Percentiles rank a stretch among this genome's conserved stretches.
These are phyloP conservation scores for Auriscalpium microsporum DNA, from an alignment of 768 basidiomycete species.

Conservation along the genomic window DNA sequence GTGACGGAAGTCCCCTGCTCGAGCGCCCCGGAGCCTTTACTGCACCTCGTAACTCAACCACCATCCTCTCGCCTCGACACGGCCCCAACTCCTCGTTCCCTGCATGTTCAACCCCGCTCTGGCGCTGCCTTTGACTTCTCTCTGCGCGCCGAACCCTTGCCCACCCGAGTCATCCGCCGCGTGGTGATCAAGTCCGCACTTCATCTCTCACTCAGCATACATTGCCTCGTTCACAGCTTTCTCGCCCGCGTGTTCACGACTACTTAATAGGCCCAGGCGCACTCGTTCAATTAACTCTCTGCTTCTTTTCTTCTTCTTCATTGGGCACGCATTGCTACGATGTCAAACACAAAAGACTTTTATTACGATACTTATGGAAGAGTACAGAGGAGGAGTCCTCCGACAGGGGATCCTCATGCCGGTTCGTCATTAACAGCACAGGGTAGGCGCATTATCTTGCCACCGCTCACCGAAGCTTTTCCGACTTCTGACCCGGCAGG, in stretches of 20 bases:
- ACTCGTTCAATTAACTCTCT: constrained; percentile 12
- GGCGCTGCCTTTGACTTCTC: not conserved
- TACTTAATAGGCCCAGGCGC: constrained; percentile 12
- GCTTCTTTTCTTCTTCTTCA: constrained; percentile 13
- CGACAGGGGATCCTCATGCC: constrained; percentile 11
- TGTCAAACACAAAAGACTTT: constrained; percentile 7
- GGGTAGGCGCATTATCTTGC: constrained; percentile 14
- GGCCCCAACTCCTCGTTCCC: constrained; percentile 3
- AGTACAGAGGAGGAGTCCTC: constrained; percentile 4
- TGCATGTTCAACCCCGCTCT: constrained; percentile 4
- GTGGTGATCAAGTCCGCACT: constrained; percentile 1
- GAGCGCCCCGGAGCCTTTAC: not conserved
- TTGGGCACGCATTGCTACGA: not conserved
- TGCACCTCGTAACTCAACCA: constrained; percentile 1
- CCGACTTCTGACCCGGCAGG: constrained; percentile 13
- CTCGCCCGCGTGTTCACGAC: not conserved
- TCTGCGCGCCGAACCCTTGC: constrained; percentile 11
- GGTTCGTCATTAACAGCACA: constrained; percentile 12
- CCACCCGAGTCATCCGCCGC: not conserved
- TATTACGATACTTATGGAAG: constrained; percentile 12
- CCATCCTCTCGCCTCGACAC: not conserved
- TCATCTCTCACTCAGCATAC: not conserved
- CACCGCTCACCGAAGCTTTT: constrained; percentile 14
- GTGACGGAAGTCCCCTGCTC: not conserved
- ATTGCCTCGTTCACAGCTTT: constrained; percentile 1